Evolutionary conservation across 768 basidiomycete species (phyloP).

Genomic region (Symmetrospora coprosmae): DNA sequence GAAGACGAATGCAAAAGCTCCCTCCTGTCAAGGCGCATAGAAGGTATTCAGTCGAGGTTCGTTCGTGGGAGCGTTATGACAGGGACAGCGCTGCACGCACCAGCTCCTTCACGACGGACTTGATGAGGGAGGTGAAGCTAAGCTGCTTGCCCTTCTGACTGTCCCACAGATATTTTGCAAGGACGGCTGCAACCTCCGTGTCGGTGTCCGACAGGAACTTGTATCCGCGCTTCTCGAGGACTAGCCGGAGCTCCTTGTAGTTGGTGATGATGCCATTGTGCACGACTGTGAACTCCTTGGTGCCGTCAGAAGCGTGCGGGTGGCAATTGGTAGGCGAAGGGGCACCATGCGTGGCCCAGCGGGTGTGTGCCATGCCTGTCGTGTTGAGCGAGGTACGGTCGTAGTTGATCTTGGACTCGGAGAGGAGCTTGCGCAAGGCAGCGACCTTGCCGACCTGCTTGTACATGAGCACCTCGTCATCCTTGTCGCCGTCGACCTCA

Average conservation of each 20-base stretch:
- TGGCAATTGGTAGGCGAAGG: slow-evolving; percentile 84
- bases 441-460: slow-evolving; percentile 98
- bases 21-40: slow-evolving; percentile 45
- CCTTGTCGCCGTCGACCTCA: slow-evolving; percentile 73
- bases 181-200: slow-evolving; percentile 91
- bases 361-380: slow-evolving; percentile 95
- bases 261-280: slow-evolving; percentile 92
- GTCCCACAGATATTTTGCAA: slow-evolving; percentile 92
- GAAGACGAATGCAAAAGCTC: slow-evolving; percentile 98
- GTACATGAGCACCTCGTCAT: slow-evolving; percentile 64
- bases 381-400: slow-evolving; percentile 58
- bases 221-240: slow-evolving; percentile 91
- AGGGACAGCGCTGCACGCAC: slow-evolving; percentile 31
- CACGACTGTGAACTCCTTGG: slow-evolving; percentile 71
- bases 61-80: background rate
- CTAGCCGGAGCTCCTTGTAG: slow-evolving; percentile 64
- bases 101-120: slow-evolving; percentile 89
- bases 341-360: slow-evolving; percentile 96
- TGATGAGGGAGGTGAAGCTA: slow-evolving; percentile 80
- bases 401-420: slow-evolving; percentile 48
- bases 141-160: slow-evolving; percentile 70
- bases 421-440: slow-evolving; percentile 76
- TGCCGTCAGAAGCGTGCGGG: slow-evolving; percentile 70
- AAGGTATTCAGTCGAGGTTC: background rate
- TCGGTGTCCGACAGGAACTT: slow-evolving; percentile 90